phyloP scores from a whole-genome alignment of 2,329 filamentous ascomycete species.

The Fusarium denticulatum region DNA sequence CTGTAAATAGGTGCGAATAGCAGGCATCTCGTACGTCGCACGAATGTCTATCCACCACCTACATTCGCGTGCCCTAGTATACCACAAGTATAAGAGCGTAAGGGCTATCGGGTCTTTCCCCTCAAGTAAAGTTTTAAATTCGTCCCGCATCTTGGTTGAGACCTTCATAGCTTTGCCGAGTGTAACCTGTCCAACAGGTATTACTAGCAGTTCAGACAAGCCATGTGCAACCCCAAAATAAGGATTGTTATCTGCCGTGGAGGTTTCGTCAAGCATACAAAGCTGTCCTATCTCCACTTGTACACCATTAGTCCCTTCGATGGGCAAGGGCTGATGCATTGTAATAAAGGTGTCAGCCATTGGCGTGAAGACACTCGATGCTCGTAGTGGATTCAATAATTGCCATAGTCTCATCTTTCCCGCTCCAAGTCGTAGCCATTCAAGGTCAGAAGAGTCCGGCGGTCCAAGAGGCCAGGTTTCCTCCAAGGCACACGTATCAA shows the following conservation, averaged over 20 bases:
- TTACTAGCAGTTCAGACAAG: background rate
- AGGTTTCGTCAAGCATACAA: background rate
- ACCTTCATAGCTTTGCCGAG: background rate
- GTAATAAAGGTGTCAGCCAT: background rate
- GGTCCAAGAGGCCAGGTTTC: background rate
- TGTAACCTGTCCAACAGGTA: background rate
- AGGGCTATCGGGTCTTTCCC: background rate
- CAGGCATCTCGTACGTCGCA: background rate
- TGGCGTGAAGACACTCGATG: background rate
- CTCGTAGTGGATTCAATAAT: background rate
- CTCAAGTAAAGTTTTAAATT: background rate
- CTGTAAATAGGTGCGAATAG: background rate
- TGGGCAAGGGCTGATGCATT: background rate
- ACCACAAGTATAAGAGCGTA: background rate
- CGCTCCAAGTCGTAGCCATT: background rate
- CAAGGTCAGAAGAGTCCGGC: background rate
- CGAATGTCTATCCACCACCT: background rate
- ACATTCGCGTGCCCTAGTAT: background rate
- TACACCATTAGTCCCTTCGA: fast-evolving
- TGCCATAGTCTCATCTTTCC: background rate
- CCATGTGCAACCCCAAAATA: background rate
- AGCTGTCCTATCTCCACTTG: fast-evolving
- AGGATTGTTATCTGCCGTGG: background rate
- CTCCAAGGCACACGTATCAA: background rate
- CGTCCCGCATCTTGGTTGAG: background rate